phyloP scores from a whole-genome alignment of 257 asterid species.

The Plectranthus barbatus region DNA sequence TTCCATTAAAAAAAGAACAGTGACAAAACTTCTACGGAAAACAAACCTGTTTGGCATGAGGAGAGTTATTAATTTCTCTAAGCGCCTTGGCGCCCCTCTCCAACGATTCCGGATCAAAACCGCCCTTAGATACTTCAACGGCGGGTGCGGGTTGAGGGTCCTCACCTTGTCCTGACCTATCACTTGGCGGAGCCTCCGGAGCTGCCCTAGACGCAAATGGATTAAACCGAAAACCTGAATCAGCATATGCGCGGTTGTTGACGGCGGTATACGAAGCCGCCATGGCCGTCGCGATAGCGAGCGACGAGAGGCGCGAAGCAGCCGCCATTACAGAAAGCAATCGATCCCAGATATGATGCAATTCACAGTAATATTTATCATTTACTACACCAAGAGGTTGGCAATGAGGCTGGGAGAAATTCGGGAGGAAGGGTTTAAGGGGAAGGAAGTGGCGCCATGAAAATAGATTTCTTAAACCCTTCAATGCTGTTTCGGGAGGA shows the following conservation, averaged over 20 bases:
- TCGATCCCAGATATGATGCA: neutral
- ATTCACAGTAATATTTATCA: neutral
- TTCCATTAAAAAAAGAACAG: neutral
- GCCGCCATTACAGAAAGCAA: constrained; percentile 33
- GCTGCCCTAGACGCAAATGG: constrained; percentile 49
- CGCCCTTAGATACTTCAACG: constrained; percentile 54
- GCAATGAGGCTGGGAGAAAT: neutral
- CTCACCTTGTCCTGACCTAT: constrained; percentile 35
- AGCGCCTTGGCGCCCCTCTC: constrained; percentile 86
- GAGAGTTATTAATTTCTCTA: constrained; percentile 69
- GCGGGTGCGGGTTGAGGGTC: constrained; percentile 41
- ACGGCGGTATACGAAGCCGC: constrained; percentile 35
- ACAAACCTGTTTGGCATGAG: constrained; percentile 43
- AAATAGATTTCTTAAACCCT: constrained; percentile 23
- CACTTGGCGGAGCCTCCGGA: constrained; percentile 19
- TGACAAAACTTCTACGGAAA: neutral
- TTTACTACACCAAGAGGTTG: neutral
- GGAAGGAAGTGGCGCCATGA: constrained; percentile 18
- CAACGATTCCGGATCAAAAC: constrained; percentile 66
- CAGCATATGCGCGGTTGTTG: constrained; percentile 35
- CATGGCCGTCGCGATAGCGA: constrained; percentile 38
- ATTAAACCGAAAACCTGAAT: constrained; percentile 38
- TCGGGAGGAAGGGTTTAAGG: constrained; percentile 15
- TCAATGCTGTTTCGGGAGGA: neutral
- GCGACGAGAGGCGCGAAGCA: constrained; percentile 37